A percentile compares a stretch with the other conserved stretches of the same genome.
Evolutionary conservation across 1,284 basidiomycete genomes (phyloP).

Genomic region (Trichosporon sp.): DNA sequence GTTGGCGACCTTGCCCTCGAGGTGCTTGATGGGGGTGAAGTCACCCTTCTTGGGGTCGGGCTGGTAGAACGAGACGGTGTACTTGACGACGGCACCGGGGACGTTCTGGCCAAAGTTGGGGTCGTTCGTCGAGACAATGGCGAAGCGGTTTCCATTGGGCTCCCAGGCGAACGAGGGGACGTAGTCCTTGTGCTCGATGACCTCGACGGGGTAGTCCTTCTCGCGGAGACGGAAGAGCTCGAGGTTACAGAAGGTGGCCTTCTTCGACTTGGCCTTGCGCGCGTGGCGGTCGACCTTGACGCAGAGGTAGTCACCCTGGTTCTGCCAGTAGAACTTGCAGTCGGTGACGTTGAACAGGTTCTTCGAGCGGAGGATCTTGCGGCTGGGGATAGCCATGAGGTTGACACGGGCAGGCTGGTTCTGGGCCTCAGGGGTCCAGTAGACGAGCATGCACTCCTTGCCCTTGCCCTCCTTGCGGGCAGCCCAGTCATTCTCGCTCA

Average conservation of each 20-base stretch:
- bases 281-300: constrained; percentile 96
- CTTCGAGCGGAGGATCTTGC: constrained; percentile 83
- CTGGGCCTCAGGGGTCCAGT: constrained; percentile 94
- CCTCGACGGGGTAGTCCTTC: constrained; percentile 97
- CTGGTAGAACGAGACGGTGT: constrained; percentile 94
- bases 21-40: constrained; percentile 80
- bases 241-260: constrained; percentile 97
- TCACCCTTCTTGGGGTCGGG: constrained; percentile 96
- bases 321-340: constrained; percentile 99
- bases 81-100: constrained; percentile 89
- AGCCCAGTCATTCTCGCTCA: constrained; percentile 82
- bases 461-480: constrained; percentile 57
- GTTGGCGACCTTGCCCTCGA: constrained; percentile 85
- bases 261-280: constrained; percentile 85
- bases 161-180: constrained; percentile 99
- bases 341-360: constrained; percentile 98
- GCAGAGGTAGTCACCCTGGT: constrained; percentile 96
- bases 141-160: constrained; percentile 91
- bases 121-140: constrained; percentile 90
- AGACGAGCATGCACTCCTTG: constrained; percentile 87
- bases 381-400: constrained; percentile 80
- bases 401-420: constrained; percentile 98
- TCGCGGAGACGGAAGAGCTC: constrained; percentile 97
- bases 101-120: constrained; percentile 85
- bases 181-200: constrained; percentile 94